Evolutionary conservation across 176 grass and related monocot species (phyloP).

Genomic region (Carex pumila): DNA sequence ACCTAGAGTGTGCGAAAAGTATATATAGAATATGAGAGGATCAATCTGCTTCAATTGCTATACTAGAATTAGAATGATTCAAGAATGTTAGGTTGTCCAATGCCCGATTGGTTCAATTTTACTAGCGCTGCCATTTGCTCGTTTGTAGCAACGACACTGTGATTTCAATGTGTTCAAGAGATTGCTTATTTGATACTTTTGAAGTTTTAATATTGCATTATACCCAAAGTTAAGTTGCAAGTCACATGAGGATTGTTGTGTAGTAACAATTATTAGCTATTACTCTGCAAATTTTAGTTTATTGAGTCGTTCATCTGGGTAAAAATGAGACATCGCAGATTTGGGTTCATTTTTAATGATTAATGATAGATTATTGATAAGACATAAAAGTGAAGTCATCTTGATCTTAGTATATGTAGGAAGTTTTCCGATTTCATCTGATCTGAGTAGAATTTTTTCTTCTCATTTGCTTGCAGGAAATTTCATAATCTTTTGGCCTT

Average conservation of each 20-base stretch:
- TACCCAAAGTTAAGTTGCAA: neutral
- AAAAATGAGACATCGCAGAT: neutral
- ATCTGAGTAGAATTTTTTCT: neutral
- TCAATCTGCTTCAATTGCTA: neutral
- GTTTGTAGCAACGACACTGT: neutral
- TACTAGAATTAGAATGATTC: neutral
- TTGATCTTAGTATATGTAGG: neutral
- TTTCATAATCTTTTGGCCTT: neutral
- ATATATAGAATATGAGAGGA: neutral
- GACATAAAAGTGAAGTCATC: neutral
- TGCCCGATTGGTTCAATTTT: neutral
- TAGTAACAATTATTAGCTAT: neutral
- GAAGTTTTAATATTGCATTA: too few species aligned
- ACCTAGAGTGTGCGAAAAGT: neutral
- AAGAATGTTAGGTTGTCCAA: neutral
- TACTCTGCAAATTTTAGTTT: neutral
- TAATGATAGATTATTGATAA: neutral
- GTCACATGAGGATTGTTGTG: neutral
- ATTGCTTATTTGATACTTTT: neutral
- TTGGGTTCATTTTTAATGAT: neutral
- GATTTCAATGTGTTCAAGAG: neutral
- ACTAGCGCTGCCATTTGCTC: neutral
- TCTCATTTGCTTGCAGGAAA: neutral
- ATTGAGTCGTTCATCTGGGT: neutral
- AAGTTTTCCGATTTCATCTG: neutral